Evolutionary conservation across 257 asterid species (phyloP), one percentile per base, ranked within the genome.

Genomic region (Fraxinus anomala): DNA sequence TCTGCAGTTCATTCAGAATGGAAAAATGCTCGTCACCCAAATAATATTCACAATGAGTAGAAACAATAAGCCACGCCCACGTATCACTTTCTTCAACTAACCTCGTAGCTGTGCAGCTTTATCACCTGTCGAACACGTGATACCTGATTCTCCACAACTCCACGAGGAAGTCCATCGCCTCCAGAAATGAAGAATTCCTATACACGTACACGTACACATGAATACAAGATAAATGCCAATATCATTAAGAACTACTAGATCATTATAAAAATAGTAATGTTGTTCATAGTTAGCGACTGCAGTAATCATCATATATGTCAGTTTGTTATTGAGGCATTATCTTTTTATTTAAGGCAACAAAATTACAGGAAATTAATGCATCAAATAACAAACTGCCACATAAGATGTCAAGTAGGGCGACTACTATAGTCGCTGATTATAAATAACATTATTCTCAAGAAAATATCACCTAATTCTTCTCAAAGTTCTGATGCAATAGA

Each of bases 121-220:
- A 95, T 77, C 72, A 93, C 89, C 88, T 89, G 92, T 72, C 98
- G 92, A 75, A 84, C 83, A 19, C 91, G 96, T 59, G 92, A 93
- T 17, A 95, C 91, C 75, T 93, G 98, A 89, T 95, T 95, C 77
- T 95, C 99, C 80, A 93, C 99, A 68, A 92, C 97, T 82, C 98
- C 99, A 77, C 99, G 98, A 40, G 99, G 99, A 63, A 95, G 97
- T 59, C 99, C 99, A 21, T 95, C 99, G 70, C 99, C 99, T 74
- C 99, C 99, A 36, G 99, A 93, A 74, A 95, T 92, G 82, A 91
- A 95, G 82, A 95, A 95, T 76, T 95, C 99, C 98, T 95, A 54
- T 3, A 21, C 44, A 68, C 33, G 33, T 6, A 47, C 6, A 33
- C 6, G 5, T 24, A 6, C 28, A 33, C 7, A 66, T 26, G 19